Evolutionary conservation across 2,329 filamentous ascomycete species (phyloP).

Genomic region (Blastomyces emzantsi): DNA sequence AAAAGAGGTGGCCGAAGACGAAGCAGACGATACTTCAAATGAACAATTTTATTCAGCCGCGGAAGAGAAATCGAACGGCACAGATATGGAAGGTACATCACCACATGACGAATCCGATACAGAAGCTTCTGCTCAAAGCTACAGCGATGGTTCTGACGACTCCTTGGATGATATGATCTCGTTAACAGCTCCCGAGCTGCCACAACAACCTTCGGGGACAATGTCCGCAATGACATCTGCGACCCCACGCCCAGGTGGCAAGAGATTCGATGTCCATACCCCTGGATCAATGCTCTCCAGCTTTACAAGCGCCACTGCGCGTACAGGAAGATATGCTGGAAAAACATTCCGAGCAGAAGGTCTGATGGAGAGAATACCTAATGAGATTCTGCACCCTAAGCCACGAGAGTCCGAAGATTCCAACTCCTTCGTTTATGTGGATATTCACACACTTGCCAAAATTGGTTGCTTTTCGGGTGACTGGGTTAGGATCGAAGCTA

Average conservation of each 20-base stretch:
- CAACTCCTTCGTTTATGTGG: constrained; percentile 78
- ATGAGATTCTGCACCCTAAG: constrained; percentile 75
- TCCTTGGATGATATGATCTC: constrained; percentile 92
- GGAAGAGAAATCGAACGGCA: constrained; percentile 56
- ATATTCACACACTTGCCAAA: constrained; percentile 73
- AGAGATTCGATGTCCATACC: constrained; percentile 63
- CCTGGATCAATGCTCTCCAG: constrained; percentile 85
- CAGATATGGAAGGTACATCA: constrained; percentile 46
- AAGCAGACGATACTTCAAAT: constrained; percentile 72
- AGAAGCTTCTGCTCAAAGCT: constrained; percentile 38
- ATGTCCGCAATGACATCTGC: constrained; percentile 71
- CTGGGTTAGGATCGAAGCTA: constrained; percentile 79
- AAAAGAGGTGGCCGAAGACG: constrained; percentile 50
- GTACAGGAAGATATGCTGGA: constrained; percentile 61
- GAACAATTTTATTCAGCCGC: constrained; percentile 91
- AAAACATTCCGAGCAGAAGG: constrained; percentile 80
- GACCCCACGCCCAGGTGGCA: constrained; percentile 66
- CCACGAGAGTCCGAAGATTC: constrained; percentile 79
- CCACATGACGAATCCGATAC: constrained; percentile 56
- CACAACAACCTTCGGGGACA: constrained; percentile 67
- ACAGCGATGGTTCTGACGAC: constrained; percentile 81
- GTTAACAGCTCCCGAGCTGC: constrained; percentile 66
- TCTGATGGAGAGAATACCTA: constrained; percentile 60
- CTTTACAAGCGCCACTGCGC: constrained; percentile 74
- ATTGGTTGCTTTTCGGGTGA: constrained; percentile 97